Evolutionary conservation across 345 rosid genomes (phyloP).

Genomic region (Linum trigynum): DNA sequence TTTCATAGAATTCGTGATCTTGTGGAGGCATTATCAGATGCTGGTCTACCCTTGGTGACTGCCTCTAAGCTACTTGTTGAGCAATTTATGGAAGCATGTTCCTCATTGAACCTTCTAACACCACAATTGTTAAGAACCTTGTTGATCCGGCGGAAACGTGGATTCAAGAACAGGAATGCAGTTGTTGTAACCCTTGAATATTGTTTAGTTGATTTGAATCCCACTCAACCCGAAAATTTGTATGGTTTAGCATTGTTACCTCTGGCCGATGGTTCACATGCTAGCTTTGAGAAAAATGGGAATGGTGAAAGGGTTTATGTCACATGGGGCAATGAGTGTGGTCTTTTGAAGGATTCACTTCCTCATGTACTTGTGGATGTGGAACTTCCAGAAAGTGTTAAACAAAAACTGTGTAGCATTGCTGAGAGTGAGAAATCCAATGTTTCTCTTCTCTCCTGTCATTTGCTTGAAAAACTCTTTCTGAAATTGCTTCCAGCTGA

Average conservation of each 20-base stretch:
- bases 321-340: constrained; percentile 56
- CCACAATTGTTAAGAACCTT: constrained; percentile 64
- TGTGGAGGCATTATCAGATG: constrained; percentile 65
- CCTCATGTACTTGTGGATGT: constrained; percentile 64
- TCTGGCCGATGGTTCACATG: constrained; percentile 75
- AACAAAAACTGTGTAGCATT: constrained; percentile 51
- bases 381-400: constrained; percentile 54
- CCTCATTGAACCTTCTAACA: constrained; percentile 65
- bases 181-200: constrained; percentile 71
- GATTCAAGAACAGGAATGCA: constrained; percentile 51
- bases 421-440: constrained; percentile 67
- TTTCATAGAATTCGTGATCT: constrained; percentile 62
- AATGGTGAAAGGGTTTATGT: constrained; percentile 70
- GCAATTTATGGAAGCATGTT: constrained; percentile 59
- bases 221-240: constrained; percentile 39
- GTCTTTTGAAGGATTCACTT: constrained; percentile 74
- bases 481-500: constrained; percentile 75
- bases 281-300: constrained; percentile 63
- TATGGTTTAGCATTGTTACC: constrained; percentile 80
- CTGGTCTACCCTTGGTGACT: constrained; percentile 65
- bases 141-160: constrained; percentile 65
- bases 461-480: constrained; percentile 77
- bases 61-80: constrained; percentile 59
- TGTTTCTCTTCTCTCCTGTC: constrained; percentile 65
- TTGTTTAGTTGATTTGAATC: constrained; percentile 69